phyloP scores from a whole-genome alignment of 352 stramenopile species.

The Achlya hypogyna region DNA sequence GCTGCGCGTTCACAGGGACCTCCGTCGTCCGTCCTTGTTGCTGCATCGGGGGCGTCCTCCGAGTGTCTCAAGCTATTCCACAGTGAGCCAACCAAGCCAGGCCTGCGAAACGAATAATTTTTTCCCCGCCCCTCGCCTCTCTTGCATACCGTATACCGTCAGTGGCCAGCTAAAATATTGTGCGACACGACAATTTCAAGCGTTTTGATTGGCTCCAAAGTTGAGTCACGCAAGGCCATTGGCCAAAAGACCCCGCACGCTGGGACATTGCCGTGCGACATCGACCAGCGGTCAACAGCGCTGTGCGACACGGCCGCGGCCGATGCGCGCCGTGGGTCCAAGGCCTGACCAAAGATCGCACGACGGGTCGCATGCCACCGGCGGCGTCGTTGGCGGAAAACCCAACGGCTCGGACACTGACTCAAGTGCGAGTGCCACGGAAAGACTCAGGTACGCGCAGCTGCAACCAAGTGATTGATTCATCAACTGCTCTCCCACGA shows the following conservation, averaged over 20 bases:
- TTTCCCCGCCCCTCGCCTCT: background rate
- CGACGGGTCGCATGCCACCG: no score
- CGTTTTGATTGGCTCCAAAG: background rate
- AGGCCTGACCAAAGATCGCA: no score
- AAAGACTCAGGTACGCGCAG: no score
- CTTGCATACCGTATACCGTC: background rate
- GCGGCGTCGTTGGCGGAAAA: no score
- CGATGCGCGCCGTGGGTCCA: background rate
- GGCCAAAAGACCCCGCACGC: background rate
- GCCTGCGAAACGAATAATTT: background rate
- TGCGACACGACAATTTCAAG: background rate
- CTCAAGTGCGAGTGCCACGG: no score
- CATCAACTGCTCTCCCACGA: no score
- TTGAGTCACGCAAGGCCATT: background rate
- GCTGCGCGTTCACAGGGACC: constrained; percentile 39
- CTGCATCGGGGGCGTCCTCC: background rate
- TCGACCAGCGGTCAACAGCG: background rate
- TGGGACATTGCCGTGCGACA: background rate
- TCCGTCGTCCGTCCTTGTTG: background rate
- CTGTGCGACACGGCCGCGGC: background rate
- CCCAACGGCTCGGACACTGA: no score
- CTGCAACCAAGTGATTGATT: no score
- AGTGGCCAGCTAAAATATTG: background rate
- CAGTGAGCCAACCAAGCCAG: background rate
- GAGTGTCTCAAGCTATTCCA: constrained; percentile 7